Percentiles rank a stretch among this genome's conserved stretches.
phyloP scores from a whole-genome alignment of 2,329 filamentous ascomycete species.

The Leptographium flavum region DNA sequence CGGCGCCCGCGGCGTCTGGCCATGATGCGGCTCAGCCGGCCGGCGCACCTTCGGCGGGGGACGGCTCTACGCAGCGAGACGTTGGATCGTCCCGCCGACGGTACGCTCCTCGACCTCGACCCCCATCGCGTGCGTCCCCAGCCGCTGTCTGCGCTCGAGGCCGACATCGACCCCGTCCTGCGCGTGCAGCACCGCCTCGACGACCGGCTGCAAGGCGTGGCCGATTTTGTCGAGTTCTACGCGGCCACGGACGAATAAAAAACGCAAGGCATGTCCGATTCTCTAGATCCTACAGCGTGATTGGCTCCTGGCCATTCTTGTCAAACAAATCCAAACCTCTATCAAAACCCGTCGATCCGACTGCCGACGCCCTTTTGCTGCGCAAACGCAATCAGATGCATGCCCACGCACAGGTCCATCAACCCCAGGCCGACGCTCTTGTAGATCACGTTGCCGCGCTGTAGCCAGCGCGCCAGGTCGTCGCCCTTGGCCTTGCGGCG shows the following conservation, averaged over 20 bases:
- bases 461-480: constrained; percentile 39
- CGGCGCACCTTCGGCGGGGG: background rate
- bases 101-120: background rate
- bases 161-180: background rate
- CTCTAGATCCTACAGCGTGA: background rate
- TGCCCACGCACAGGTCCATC: constrained; percentile 51
- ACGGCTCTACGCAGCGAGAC: too few species aligned
- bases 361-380: constrained; percentile 39
- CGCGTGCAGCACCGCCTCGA: constrained; percentile 9
- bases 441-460: constrained; percentile 51
- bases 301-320: background rate
- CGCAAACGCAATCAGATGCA: constrained; percentile 41
- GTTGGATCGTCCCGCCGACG: background rate
- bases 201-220: constrained; percentile 3
- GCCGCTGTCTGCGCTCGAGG: background rate
- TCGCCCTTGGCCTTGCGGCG: constrained; percentile 24
- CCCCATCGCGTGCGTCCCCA: background rate
- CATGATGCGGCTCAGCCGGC: constrained; percentile 3
- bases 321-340: background rate
- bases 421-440: constrained; percentile 53
- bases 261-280: too few species aligned
- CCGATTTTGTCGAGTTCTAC: constrained; percentile 4
- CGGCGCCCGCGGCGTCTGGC: constrained; percentile 10
- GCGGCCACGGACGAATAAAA: too few species aligned
- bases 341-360: constrained; percentile 37